phyloP scores from a whole-genome alignment of 2,329 filamentous ascomycete genomes.

The Seiridium unicorne region DNA sequence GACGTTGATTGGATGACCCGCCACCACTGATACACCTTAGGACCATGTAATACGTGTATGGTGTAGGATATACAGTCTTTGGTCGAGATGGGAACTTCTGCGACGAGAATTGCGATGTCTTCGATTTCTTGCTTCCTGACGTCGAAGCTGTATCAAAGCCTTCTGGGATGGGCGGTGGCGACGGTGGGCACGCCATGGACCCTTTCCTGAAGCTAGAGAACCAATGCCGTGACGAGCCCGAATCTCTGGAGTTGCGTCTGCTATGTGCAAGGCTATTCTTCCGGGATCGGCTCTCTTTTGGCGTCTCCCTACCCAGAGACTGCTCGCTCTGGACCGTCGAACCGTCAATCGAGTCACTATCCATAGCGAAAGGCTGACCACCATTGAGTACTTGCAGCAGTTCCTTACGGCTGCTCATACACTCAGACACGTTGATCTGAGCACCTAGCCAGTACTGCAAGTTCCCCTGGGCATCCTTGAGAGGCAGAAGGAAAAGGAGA shows the following conservation, averaged over 20 bases:
- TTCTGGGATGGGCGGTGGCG: conserved; percentile 10
- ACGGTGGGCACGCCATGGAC: background rate
- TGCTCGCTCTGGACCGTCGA: conserved; percentile 12
- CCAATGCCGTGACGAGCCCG: conserved; percentile 6
- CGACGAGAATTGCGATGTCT: conserved; percentile 11
- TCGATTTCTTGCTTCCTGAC: background rate
- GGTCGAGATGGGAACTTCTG: conserved; percentile 11
- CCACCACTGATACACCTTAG: conserved; percentile 17
- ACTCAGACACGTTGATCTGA: conserved; percentile 57
- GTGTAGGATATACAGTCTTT: conserved; percentile 15
- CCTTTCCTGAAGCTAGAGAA: conserved; percentile 9
- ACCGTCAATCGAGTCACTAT: conserved; percentile 18
- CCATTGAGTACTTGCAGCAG: conserved; percentile 47
- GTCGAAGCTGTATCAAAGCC: background rate
- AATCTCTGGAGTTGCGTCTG: conserved; percentile 4
- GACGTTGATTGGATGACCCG: background rate
- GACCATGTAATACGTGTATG: conserved; percentile 28
- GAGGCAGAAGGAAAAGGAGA: conserved; percentile 50
- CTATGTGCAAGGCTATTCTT: conserved; percentile 10
- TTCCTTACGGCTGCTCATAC: conserved; percentile 47
- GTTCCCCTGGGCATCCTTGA: conserved; percentile 46
- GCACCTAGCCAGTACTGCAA: conserved; percentile 53
- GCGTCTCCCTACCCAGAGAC: conserved; percentile 5
- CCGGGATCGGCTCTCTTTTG: conserved; percentile 6
- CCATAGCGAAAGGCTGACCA: conserved; percentile 30